Percentiles rank a stretch among this genome's conserved stretches.
These are phyloP conservation scores for Trypethelium eluteriae DNA, from an alignment of 495 filamentous ascomycete species.

Conservation along the genomic window DNA sequence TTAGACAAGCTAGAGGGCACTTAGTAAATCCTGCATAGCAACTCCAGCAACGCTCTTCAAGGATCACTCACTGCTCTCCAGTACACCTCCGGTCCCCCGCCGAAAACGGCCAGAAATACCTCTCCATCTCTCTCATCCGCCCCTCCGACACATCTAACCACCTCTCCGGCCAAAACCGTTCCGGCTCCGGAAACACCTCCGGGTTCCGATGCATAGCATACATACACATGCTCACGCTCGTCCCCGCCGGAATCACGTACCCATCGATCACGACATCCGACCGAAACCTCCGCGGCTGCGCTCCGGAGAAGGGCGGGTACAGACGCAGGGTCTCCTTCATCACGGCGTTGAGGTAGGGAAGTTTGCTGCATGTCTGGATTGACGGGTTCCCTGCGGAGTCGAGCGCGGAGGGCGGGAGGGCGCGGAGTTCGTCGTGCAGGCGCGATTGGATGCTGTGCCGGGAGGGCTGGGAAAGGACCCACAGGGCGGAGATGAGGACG, in stretches of 20 bases:
- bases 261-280: background rate
- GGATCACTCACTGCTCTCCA: background rate
- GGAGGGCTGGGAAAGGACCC: background rate
- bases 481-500: background rate
- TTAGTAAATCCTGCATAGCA: too few relatives aligned
- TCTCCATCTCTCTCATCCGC: background rate
- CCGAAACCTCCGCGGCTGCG: background rate
- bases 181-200: constrained; percentile 17
- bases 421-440: background rate
- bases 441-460: background rate
- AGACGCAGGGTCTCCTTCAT: background rate
- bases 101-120: constrained; percentile 14
- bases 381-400: background rate
- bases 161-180: constrained; percentile 16
- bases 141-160: constrained; percentile 11
- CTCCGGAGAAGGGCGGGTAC: background rate
- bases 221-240: constrained; percentile 17
- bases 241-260: constrained; percentile 18
- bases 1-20: background rate
- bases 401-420: background rate
- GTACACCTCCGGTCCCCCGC: constrained; percentile 8
- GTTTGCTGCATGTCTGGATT: background rate
- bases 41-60: too few relatives aligned
- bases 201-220: constrained; percentile 16
- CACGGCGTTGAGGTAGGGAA: background rate